Evolutionary conservation across 441 rosid genomes (phyloP), one percentile per base, ranked within the genome.

Genomic region (Erodium texanum): DNA sequence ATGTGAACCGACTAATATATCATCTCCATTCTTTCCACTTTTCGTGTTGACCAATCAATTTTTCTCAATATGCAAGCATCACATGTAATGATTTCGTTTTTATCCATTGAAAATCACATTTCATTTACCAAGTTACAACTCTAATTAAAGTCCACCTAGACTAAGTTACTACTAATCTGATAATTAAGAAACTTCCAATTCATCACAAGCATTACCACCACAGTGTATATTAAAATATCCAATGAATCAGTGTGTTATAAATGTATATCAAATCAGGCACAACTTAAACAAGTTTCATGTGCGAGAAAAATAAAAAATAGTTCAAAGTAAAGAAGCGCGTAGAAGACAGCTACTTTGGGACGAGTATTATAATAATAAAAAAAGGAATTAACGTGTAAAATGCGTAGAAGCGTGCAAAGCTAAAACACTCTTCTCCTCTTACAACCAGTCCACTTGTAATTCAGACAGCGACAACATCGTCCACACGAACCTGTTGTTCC

Each of bases 401-500:
- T 7, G 45, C 45, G 45, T 11, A 38, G 45, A 38, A 15, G 15
- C 56, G 56, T 48, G 5, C 7, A 45, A 50, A 32, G 18, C 50
- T 32, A 1, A 45, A 29, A 20, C 45, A 12, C 54, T 32, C 48
- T 48, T 50, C 16, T 11, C 16, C 27, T n/a, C n/a, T n/a, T n/a
- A n/a, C n/a, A n/a, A n/a, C n/a, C n/a, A n/a, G 22, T 58, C 24
- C 32, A 27, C n/a, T 9, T 34, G 23, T 54, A 16, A 10, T 0
- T 20, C 3, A 2, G 45, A 67, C 10, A 18, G 16, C 43, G 27
- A 18, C 36, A 34, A 66, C 36, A 71, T n/a, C 81, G 83, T 83
- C 80, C 78, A 67, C 69, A 69, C 67, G 18, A 62, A 70, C 72
- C 78, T 79, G 29, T 27, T 27, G 10, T 54, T 18, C 18, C 45